Evolutionary conservation across 768 basidiomycete species (phyloP), one percentile per base, ranked within the genome.

Genomic region (Rubroboletus pulcherrimus): DNA sequence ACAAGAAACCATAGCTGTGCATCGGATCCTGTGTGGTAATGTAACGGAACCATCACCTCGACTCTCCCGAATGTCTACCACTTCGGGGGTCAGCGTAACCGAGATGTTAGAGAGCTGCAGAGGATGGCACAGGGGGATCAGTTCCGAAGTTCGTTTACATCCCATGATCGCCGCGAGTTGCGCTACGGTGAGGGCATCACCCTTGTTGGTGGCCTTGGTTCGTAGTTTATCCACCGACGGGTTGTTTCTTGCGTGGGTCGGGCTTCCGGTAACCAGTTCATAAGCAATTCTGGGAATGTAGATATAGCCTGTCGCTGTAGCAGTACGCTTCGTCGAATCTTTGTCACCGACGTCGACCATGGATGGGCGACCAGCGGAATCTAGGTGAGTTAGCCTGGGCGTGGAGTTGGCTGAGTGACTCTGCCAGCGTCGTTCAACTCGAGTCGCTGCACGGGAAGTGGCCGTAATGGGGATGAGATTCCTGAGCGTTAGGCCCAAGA

Each of bases 51-150:
- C 38, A 26, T 40, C 41, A 35, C 26, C 24, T 47, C 10, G 45
- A 35, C 7, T 26, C 6, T 55, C 41, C 42, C 19, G 54, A 7
- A 45, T 33, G 17, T 50, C 58, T 53, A 62, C 49, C 39, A 58
- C 56, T 56, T 83, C 80, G 3, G 84, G 81, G 2, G 71, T 73
- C 56, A 95, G 74, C 1, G 68, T 71, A n/a, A 89, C 89, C 26
- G 80, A 73, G 55, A 94, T 72, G 56, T 88, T 83, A 7, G 86
- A 84, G 31, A 95, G 75, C 19, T 78, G 69, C n/a, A 96, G 75
- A 3, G 91, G 87, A 70, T 96, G 93, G 64, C 93, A 96, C 15
- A 96, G 76, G 10, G 93, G 93, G 50, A 96, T 93, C 43, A 95
- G 78, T 37, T 84, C 83, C 26, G 89, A 77, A 1, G 93, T 95